A percentile compares a stretch with the other conserved stretches of the same genome.
These are phyloP conservation scores for Mediolabrus comicus DNA, from an alignment of 108 stramenopile genomes.

Conservation along the genomic window DNA sequence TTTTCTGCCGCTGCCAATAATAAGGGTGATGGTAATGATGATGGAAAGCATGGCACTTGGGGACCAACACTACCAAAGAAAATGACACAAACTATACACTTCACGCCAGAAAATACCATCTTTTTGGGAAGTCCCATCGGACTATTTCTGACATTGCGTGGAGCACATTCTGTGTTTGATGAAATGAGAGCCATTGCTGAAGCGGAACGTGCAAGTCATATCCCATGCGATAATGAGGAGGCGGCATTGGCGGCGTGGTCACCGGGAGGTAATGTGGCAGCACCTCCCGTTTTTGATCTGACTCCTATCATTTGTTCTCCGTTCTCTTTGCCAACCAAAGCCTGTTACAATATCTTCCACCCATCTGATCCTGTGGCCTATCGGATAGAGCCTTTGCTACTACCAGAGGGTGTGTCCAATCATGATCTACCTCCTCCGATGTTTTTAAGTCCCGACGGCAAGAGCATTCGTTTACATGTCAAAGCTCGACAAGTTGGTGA, in stretches of 20 bases:
- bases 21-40: slow-evolving; percentile 21
- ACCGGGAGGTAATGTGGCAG: slow-evolving; percentile 1
- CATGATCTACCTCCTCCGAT: slow-evolving; percentile 58
- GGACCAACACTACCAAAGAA: slow-evolving; percentile 68
- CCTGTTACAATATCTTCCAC: slow-evolving; percentile 80
- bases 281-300: slow-evolving; percentile 41
- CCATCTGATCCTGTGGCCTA: slow-evolving; percentile 85
- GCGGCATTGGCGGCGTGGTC: slow-evolving; percentile 2
- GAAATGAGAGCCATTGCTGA: slow-evolving; percentile 54
- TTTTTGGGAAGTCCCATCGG: slow-evolving; percentile 84
- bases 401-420: slow-evolving; percentile 47
- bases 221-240: slow-evolving; percentile 48
- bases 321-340: slow-evolving; percentile 64
- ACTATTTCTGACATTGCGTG: slow-evolving; percentile 75
- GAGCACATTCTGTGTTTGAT: slow-evolving; percentile 81
- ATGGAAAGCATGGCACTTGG: slow-evolving; percentile 61
- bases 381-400: slow-evolving; percentile 68
- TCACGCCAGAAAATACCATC: slow-evolving; percentile 68
- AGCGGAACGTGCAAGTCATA: slow-evolving; percentile 41
- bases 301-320: slow-evolving; percentile 57
- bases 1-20: slow-evolving; percentile 5
- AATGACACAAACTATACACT: slow-evolving; percentile 60
- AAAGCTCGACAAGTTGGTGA: slow-evolving; percentile 72
- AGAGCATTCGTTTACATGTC: slow-evolving; percentile 73
- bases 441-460: slow-evolving; percentile 66